Evolutionary conservation across 352 stramenopile genomes (phyloP), one percentile per base, ranked within the genome.

Genomic region (Phytophthora sansomeana): DNA sequence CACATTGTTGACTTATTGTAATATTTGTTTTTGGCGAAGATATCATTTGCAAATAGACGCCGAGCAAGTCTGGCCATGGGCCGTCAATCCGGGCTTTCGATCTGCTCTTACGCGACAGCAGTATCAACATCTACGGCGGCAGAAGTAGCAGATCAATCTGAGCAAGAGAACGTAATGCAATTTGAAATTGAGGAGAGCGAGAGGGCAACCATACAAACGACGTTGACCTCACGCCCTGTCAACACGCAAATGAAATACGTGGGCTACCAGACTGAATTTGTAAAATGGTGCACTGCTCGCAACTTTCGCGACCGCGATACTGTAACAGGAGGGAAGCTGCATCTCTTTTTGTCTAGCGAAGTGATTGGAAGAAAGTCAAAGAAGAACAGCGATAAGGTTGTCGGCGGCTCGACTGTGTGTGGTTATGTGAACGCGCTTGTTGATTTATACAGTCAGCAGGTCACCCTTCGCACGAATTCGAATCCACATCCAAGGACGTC

Each of bases 171-270:
- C 19, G 16, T 13, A 6, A 17, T 58, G 5, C 46, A 51, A 13
- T 28, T 36, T 33, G 35, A 64, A 26, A 62, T 68, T 29, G 59
- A 68, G 3, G 33, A 54, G 26, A 68, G 49, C 17, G 51, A 62
- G 10, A 44, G 36, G 4, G 36, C n/a, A 39, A 60, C 59, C n/a
- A 49, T 68, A 48, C 41, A 57, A 11, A 41, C 51, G 4, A 57
- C 59, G 30, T 30, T 67, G n/a, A 17, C 46, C 19, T 24, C 19
- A n/a, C 58, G 49, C 10, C 49, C 49, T 16, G 29, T 59, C 14
- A 59, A 62, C 10, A 62, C 43, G 10, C 48, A 62, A 26, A 30
- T 50, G 6, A 68, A 68, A 28, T 62, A 57, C 35, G 53, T 24
- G 14, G 33, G n/a, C 2, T 61, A 62, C 26, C 42, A 68, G 32